Percentiles rank a stretch among this genome's conserved stretches.
Conservation (phyloP, 2,329 filamentous ascomycete species). For the Claviceps lovelessii region DNA sequence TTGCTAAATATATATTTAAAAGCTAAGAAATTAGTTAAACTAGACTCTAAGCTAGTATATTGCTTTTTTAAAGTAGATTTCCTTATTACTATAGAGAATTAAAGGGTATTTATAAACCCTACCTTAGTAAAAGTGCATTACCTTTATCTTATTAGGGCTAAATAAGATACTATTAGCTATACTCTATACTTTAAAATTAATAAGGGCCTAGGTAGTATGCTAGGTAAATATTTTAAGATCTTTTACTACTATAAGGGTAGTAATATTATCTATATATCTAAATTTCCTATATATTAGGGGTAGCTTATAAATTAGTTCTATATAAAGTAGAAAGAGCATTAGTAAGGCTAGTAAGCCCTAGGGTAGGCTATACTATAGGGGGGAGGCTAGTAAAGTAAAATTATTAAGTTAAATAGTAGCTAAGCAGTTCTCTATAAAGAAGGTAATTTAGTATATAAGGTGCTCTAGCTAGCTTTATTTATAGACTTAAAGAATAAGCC, state of each 20-base stretch:
- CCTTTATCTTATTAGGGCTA: background rate
- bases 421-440: too few relatives aligned
- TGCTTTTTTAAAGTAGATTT: background rate
- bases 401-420: background rate
- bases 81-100: background rate
- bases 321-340: background rate
- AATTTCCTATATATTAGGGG: too few relatives aligned
- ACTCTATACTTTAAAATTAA: background rate
- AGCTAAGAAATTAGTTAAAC: background rate
- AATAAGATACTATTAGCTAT: background rate
- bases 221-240: too few relatives aligned
- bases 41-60: background rate
- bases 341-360: background rate
- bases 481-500: too few relatives aligned
- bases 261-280: background rate
- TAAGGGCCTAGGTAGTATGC: too few relatives aligned
- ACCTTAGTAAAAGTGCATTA: background rate
- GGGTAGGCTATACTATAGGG: background rate
- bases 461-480: too few relatives aligned
- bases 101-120: background rate
- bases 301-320: background rate
- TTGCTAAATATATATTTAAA: background rate
- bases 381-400: background rate
- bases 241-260: too few relatives aligned
- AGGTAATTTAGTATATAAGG: too few relatives aligned